Evolutionary conservation across 352 stramenopile genomes (phyloP).

Genomic region (Elongisporangium senticosum): DNA sequence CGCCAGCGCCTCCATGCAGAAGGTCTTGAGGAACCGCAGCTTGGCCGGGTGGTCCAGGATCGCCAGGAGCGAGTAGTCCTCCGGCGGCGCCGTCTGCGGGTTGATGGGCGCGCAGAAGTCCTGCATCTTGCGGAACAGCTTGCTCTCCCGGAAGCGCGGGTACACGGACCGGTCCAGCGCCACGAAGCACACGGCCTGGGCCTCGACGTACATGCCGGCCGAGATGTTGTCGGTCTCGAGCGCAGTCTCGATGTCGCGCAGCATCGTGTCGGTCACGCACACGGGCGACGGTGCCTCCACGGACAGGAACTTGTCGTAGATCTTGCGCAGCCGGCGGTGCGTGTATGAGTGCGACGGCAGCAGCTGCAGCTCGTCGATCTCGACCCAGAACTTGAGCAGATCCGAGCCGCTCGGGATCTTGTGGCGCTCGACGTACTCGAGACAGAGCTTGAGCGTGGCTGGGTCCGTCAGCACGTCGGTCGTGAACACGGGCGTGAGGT

Average conservation of each 20-base stretch:
- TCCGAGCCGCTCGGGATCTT: slow-evolving; percentile 55
- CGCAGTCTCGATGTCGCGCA: slow-evolving; percentile 54
- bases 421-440: slow-evolving; percentile 46
- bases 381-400: slow-evolving; percentile 74
- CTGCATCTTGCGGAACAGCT: slow-evolving; percentile 73
- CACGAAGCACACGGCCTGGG: slow-evolving; percentile 57
- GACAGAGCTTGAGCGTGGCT: slow-evolving; percentile 67
- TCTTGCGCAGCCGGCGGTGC: slow-evolving; percentile 68
- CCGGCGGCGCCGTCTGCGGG: slow-evolving; percentile 16
- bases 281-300: slow-evolving; percentile 62
- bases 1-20: slow-evolving; percentile 77
- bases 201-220: slow-evolving; percentile 59
- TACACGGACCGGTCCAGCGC: slow-evolving; percentile 73
- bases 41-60: slow-evolving; percentile 73
- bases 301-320: slow-evolving; percentile 85
- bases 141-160: slow-evolving; percentile 70
- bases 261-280: slow-evolving; percentile 67
- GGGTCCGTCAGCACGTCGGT: slow-evolving; percentile 75
- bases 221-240: slow-evolving; percentile 64
- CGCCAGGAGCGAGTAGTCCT: slow-evolving; percentile 57
- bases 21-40: slow-evolving; percentile 80
- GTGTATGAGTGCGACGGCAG: slow-evolving; percentile 79
- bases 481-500: slow-evolving; percentile 71
- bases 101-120: slow-evolving; percentile 48
- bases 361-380: slow-evolving; percentile 71